Evolutionary conservation across 345 rosid species (phyloP), one percentile per base, ranked within the genome.

Genomic region (Ricinus communis): DNA sequence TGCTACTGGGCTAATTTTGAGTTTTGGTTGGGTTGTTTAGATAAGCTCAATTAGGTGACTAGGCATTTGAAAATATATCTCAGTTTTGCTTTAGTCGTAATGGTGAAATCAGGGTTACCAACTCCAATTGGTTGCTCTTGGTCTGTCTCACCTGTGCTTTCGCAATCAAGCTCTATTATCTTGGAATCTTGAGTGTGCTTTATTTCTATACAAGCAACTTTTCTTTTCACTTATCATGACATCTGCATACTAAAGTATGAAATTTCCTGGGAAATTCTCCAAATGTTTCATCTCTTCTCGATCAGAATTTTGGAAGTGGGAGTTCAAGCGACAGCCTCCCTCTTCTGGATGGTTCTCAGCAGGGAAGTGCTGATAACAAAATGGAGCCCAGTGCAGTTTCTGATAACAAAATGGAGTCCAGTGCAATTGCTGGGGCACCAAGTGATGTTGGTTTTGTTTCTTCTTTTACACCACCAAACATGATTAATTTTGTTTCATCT

Each of bases 271-370:
- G n/a, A n/a, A n/a, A n/a, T n/a, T 82, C 86, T 36, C 86, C 93
- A 66, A 91, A 88, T 78, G 87, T 80, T n/a, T 83, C 93, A 36
- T 85, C 97, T n/a, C 82, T 87, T 9, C 87, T 87, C 21, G 85
- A 84, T 68, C 97, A 94, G 80, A 85, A 96, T 33, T 87, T 84
- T 82, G 97, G 87, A 59, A 91, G 88, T 84, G 90, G 90, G 49
- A 83, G 77, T 60, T 82, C 86, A 11, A 89, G 76, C 66, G 70
- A 87, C 1, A 81, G 79, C 64, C 77, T 84, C 57, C 71, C 87
- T 69, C 85, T 84, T 63, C 72, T 80, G 0, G 84, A 83, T 30
- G 81, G 77, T 63, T 80, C 69, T 70, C 91, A 83, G 77, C 83
- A 74, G 22, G 87, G 86, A 55, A 84, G 72, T 31, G n/a, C n/a